phyloP scores from a whole-genome alignment of 2,329 filamentous ascomycete species.

The Fusarium napiforme region DNA sequence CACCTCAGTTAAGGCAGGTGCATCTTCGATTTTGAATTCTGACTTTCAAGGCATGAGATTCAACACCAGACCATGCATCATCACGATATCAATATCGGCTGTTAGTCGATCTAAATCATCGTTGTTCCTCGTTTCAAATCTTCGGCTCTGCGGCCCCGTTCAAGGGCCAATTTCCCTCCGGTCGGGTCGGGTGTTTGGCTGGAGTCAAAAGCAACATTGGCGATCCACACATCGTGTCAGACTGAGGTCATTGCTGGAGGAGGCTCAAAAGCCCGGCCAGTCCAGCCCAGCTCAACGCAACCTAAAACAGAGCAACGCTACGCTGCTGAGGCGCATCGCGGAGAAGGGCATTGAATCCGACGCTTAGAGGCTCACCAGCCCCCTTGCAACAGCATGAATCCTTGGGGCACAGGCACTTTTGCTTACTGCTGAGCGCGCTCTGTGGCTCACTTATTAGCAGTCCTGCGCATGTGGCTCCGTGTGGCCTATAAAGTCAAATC shows the following conservation, averaged over 20 bases:
- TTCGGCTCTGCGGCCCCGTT: slow-evolving; percentile 23
- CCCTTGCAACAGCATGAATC: slow-evolving; percentile 18
- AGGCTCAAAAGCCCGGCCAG: slow-evolving; percentile 36
- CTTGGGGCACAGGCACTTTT: slow-evolving; percentile 14
- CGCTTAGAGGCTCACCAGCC: slow-evolving; percentile 14
- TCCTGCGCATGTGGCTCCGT: slow-evolving; percentile 11
- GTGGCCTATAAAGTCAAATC: slow-evolving; percentile 9
- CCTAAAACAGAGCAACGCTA: neutral
- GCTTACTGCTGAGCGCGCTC: neutral
- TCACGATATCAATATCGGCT: slow-evolving; percentile 23
- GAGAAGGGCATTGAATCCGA: slow-evolving; percentile 15
- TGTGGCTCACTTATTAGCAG: neutral
- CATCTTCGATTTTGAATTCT: neutral
- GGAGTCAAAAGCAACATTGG: slow-evolving; percentile 27
- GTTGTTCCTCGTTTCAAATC: slow-evolving; percentile 27
- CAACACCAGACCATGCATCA: neutral
- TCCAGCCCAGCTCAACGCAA: neutral
- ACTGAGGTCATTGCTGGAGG: slow-evolving; percentile 41
- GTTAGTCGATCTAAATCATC: slow-evolving; percentile 37
- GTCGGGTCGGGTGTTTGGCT: slow-evolving; percentile 28
- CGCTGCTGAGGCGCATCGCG: slow-evolving; percentile 20
- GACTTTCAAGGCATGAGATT: neutral
- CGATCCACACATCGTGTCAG: slow-evolving; percentile 42
- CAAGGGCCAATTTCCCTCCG: slow-evolving; percentile 32
- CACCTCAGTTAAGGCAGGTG: neutral